Evolutionary conservation across 2,329 filamentous ascomycete genomes (phyloP).

Genomic region (Aspergillus sp.): DNA sequence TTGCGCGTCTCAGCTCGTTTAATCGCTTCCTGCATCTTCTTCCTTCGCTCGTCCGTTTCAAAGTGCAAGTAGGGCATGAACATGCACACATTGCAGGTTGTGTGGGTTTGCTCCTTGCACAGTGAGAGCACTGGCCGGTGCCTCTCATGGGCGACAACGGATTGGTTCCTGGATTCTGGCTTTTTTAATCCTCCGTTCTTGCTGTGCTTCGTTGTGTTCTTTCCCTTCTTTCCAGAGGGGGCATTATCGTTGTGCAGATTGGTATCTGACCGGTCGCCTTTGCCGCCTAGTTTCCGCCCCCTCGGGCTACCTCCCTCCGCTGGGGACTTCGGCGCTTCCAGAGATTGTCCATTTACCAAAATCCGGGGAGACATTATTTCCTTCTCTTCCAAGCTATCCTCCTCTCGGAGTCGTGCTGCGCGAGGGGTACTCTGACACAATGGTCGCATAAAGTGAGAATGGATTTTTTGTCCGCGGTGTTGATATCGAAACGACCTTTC

Average conservation of each 20-base stretch:
- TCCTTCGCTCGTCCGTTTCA: constrained; percentile 58
- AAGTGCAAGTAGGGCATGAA: constrained; percentile 69
- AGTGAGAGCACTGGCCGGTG: constrained; percentile 40
- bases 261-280: constrained; percentile 28
- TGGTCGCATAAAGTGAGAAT: constrained; percentile 65
- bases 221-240: constrained; percentile 31
- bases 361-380: constrained; percentile 19
- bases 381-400: constrained; percentile 35
- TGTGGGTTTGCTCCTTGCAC: constrained; percentile 31
- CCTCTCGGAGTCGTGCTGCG: constrained; percentile 28
- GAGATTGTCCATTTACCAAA: constrained; percentile 24
- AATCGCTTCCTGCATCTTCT: constrained; percentile 60
- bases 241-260: constrained; percentile 29
- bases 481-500: constrained; percentile 64
- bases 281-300: constrained; percentile 25
- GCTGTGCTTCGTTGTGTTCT: constrained; percentile 29
- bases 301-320: constrained; percentile 17
- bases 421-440: constrained; percentile 55
- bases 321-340: constrained; percentile 15
- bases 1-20: constrained; percentile 34
- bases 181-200: constrained; percentile 29
- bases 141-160: constrained; percentile 35
- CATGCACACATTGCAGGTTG: constrained; percentile 32
- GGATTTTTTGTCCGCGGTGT: constrained; percentile 59
- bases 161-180: constrained; percentile 30